phyloP scores from a whole-genome alignment of 1,284 basidiomycete species.

The Fistulina hepatica region DNA sequence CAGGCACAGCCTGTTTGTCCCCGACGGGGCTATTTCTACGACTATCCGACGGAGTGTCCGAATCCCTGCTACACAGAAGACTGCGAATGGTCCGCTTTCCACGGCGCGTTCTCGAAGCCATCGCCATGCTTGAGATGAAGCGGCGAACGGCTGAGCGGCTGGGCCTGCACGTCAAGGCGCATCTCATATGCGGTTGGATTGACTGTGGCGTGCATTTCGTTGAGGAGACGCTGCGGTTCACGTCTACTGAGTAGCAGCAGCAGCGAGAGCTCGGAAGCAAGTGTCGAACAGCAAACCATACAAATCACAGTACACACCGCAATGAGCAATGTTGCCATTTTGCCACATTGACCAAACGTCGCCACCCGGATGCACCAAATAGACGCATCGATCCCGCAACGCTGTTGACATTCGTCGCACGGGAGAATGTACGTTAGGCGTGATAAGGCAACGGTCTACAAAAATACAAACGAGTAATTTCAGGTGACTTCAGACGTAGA shows the following conservation, averaged over 20 bases:
- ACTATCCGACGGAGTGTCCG: slow-evolving; percentile 65
- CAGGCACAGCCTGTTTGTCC: slow-evolving; percentile 56
- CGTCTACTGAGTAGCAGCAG: slow-evolving; percentile 32
- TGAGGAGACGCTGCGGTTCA: slow-evolving; percentile 26
- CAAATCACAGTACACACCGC: too few relatives aligned
- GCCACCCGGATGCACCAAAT: too few relatives aligned
- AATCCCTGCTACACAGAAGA: slow-evolving; percentile 68
- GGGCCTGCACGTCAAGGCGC: slow-evolving; percentile 35
- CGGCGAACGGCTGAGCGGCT: slow-evolving; percentile 37
- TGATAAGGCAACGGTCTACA: too few relatives aligned
- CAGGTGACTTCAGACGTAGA: too few relatives aligned
- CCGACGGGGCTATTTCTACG: slow-evolving; percentile 61
- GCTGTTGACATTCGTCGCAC: too few relatives aligned
- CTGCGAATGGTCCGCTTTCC: slow-evolving; percentile 73
- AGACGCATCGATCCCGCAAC: too few relatives aligned
- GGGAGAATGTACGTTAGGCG: too few relatives aligned
- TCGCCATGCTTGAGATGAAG: slow-evolving; percentile 49
- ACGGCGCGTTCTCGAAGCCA: slow-evolving; percentile 45
- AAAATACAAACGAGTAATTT: too few relatives aligned
- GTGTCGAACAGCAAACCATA: too few relatives aligned
- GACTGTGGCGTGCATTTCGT: slow-evolving; percentile 53
- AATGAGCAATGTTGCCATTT: too few relatives aligned
- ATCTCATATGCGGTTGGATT: slow-evolving; percentile 71
- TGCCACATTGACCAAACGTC: too few relatives aligned
- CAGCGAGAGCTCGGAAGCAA: too few relatives aligned